Evolutionary conservation across 257 asterid species (phyloP).

Genomic region (Fraxinus americana): DNA sequence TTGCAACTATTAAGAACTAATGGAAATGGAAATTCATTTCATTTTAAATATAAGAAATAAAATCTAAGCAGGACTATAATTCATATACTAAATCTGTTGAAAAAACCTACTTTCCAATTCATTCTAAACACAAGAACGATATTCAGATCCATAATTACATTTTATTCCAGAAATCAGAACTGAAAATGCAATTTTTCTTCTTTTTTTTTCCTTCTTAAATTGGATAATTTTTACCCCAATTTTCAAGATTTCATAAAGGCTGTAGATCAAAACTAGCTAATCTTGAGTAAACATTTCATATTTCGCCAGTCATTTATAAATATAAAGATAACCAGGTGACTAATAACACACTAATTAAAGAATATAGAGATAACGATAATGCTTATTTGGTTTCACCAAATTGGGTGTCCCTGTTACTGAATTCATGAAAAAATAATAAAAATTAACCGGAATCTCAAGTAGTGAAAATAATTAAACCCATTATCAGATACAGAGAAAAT

Average conservation of each 20-base stretch:
- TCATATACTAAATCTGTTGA: neutral
- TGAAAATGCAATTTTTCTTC: no score
- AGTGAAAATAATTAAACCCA: neutral
- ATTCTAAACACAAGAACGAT: neutral
- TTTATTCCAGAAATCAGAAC: no score
- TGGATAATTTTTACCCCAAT: neutral
- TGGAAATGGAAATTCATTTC: no score
- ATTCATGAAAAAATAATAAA: neutral
- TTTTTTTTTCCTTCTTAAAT: no score
- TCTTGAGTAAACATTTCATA: neutral
- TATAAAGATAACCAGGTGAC: neutral
- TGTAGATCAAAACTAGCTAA: neutral
- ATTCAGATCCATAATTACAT: no score
- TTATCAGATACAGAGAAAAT: neutral
- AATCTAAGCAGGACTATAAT: no score
- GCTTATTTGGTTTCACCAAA: neutral
- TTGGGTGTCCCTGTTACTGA: neutral
- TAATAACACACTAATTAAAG: neutral
- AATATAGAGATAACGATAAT: neutral
- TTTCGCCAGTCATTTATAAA: neutral
- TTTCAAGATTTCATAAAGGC: neutral
- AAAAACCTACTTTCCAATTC: neutral
- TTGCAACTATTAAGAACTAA: no score
- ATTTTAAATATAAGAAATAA: no score
- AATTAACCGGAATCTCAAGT: neutral